Evolutionary conservation across 352 stramenopile genomes (phyloP), one percentile per base, ranked within the genome.

Genomic region (Pythium aquatile): DNA sequence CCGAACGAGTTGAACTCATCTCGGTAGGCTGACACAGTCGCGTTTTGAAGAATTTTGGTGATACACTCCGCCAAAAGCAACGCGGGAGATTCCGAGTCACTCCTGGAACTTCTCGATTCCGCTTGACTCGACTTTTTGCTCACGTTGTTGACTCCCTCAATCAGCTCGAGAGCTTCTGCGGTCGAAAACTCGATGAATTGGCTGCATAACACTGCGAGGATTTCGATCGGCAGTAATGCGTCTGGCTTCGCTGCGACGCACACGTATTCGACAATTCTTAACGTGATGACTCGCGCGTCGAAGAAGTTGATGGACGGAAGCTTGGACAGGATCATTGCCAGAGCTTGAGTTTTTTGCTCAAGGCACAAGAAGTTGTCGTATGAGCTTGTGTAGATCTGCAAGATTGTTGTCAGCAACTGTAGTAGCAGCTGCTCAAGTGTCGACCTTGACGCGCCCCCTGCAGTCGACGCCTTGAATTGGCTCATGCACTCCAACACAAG

Each of bases 191-290:
- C 79, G 49, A 90, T 72, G n/a, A 91, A 81, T 42, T 89, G 58
- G n/a, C 68, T 84, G 57, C 78, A 85, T 2, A 94, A 53, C 9
- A 91, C 76, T 0, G 77, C 81, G 14, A 94, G 66, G 40, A 92
- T 81, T 24, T 91, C 80, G 26, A 78, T 70, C 26, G 82, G 76
- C 17, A 87, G 55, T 7, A 70, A 49, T 2, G 70, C 70, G 2
- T 89, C 77, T 16, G 72, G 47, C 37, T 72, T 74, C 33, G 79
- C 83, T 33, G 78, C 71, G 24, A 76, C 83, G 52, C 82, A 90
- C 10, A 91, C 80, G 42, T 91, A 90, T 61, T 94, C 82, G n/a
- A 89, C 83, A 26, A 90, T 85, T 17, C 81, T 74, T 26, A 94
- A 70, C 8, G 90, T 87, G 61, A 91, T 90, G 14, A 88, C 72